These are phyloP conservation scores for Boletus rubescentipes DNA, from an alignment of 768 basidiomycete genomes.

Conservation along the genomic window DNA sequence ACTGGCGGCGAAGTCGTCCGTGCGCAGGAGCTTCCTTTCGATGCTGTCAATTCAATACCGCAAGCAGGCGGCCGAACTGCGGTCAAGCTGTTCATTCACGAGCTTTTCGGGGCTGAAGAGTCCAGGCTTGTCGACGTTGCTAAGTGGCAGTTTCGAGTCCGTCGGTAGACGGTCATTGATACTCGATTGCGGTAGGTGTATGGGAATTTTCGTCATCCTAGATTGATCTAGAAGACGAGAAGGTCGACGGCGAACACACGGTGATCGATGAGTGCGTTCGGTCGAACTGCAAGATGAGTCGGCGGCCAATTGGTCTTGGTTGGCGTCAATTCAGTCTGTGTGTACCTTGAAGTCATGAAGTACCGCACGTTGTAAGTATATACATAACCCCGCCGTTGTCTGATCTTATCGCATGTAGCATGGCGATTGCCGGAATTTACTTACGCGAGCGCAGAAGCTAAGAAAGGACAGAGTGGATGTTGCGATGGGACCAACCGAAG, in stretches of 20 bases:
- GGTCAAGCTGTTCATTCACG: not conserved
- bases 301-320: no score
- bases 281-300: no score
- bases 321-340: no score
- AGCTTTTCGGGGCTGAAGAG: not conserved
- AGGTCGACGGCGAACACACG: not conserved
- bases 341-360: not conserved
- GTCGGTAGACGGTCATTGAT: not conserved
- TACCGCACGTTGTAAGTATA: no score
- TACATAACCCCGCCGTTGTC: not conserved
- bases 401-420: not conserved
- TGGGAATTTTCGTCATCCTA: not conserved
- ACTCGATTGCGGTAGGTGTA: not conserved
- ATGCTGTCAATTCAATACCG: no score
- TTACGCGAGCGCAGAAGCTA: not conserved
- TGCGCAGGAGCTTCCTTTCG: no score
- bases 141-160: not conserved
- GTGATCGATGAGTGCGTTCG: not conserved
- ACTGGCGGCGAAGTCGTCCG: no score
- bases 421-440: not conserved
- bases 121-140: not conserved
- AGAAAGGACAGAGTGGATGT: slow-evolving; percentile 5
- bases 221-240: not conserved
- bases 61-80: not conserved
- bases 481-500: slow-evolving; percentile 12